Base-by-base conservation (phyloP, 2,329 filamentous ascomycete genomes). In the Colletotrichum sp. region DNA sequence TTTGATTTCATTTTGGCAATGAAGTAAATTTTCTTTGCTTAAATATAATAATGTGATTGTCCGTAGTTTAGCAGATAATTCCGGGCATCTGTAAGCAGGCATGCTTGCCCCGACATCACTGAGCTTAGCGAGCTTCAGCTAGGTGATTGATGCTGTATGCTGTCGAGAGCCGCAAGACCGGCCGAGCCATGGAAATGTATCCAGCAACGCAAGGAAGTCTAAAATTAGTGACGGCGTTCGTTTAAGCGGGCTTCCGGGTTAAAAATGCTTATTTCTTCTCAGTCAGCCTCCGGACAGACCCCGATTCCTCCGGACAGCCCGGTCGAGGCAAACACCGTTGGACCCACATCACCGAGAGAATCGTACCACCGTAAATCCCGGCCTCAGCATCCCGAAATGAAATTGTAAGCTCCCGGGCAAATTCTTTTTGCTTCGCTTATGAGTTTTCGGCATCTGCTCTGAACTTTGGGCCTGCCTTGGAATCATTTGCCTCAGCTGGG, bases 341-440 rank as follows among this genome's bases (percentile, higher is more conserved):
- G 31, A 59, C 57, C 57, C 57, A 59, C 57, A 57, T 57, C 27
- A 59, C 57, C 57, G 57, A 33, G 33, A 33, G 9, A 34, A 34
- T 59, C 57, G 29, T 59, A 33, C 7, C 57, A 59, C 31, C 29
- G 33, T 33, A 8, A 59, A 59, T 59, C 18, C 57, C 57, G 57
- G 31, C 16, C n/a, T 59, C 11, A 31, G 29, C n/a, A 59, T 24
- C 57, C 57, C 18, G 15, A 57, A 16, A 29, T 55, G 12, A 59
- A 33, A 33, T n/a, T 33, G 18, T 8, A n/a, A 33, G 18, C 18
- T 6, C 29, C n/a, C 29, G 16, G n/a, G 1, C 57, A 47, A n/a
- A 18, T 1, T n/a, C 0, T 34, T 59, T 3, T 34, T 13, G 18
- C 3, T 3, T 51, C 43, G 43, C n/a, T 0, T 51, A 51, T 13